Evolutionary conservation across 257 asterid genomes (phyloP).

Genomic region (Cinchona pubescens): DNA sequence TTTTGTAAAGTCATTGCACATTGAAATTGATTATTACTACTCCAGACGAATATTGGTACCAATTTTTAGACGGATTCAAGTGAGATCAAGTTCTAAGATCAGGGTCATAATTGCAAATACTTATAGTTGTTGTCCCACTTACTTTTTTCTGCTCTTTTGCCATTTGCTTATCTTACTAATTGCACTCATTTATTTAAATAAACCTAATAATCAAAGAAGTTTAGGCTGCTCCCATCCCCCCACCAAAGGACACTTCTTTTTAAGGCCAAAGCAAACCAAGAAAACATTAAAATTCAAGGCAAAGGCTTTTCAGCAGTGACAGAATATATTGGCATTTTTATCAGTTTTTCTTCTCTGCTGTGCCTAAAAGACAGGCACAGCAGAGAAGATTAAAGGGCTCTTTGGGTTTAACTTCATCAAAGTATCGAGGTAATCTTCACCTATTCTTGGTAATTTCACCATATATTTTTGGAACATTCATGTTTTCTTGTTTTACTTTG

Average conservation of each 20-base stretch:
- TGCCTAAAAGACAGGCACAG: slow-evolving; percentile 8
- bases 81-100: background rate
- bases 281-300: background rate
- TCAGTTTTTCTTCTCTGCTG: slow-evolving; percentile 18
- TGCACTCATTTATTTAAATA: no score
- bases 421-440: slow-evolving; percentile 26
- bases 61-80: no score
- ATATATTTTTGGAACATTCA: background rate
- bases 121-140: background rate
- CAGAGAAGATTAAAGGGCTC: slow-evolving; percentile 16
- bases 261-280: background rate
- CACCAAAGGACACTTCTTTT: background rate
- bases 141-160: no score
- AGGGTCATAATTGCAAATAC: background rate
- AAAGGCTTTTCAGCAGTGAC: background rate
- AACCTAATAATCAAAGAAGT: background rate
- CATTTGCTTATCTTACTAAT: no score
- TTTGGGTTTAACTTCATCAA: slow-evolving; percentile 1
- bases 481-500: slow-evolving; percentile 4
- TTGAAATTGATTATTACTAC: no score
- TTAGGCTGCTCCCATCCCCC: background rate
- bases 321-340: background rate
- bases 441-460: slow-evolving; percentile 14
- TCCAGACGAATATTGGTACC: no score
- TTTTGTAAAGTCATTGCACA: no score